Conservation (phyloP, 192 early-diverging fungal species). For the Podila minutissima region DNA sequence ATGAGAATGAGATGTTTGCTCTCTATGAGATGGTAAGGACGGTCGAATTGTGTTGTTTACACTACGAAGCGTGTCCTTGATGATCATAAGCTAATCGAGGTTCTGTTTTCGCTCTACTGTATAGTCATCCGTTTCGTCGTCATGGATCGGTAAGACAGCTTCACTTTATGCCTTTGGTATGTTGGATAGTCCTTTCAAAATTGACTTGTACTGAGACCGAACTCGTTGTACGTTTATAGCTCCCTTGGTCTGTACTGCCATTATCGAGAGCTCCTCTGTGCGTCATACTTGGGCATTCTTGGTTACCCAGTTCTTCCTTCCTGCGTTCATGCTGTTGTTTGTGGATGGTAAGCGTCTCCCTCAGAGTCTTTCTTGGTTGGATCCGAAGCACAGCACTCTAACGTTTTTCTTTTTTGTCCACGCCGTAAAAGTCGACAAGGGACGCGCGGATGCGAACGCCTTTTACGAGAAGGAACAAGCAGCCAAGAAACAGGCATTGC, state of each 20-base stretch:
- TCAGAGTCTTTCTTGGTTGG: background rate
- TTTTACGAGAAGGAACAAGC: background rate
- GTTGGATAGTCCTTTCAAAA: too few species aligned
- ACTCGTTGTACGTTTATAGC: slow-evolving; percentile 16
- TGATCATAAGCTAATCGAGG: slow-evolving; percentile 39
- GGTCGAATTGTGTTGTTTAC: too few species aligned
- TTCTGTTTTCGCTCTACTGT: slow-evolving; percentile 25
- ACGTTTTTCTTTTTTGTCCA: background rate
- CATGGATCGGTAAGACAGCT: slow-evolving; percentile 53
- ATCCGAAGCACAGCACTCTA: background rate
- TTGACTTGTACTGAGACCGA: background rate
- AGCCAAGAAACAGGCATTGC: background rate
- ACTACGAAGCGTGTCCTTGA: too few species aligned
- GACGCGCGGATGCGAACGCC: background rate
- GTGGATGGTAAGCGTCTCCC: slow-evolving; percentile 18
- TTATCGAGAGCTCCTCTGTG: slow-evolving; percentile 50
- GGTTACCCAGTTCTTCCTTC: slow-evolving; percentile 29
- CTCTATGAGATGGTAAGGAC: slow-evolving; percentile 58
- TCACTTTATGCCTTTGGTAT: background rate
- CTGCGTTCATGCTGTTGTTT: slow-evolving; percentile 29
- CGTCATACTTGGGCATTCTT: slow-evolving; percentile 38
- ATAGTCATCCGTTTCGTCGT: slow-evolving; percentile 39
- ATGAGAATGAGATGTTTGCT: slow-evolving; percentile 72
- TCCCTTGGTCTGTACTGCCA: slow-evolving; percentile 65
- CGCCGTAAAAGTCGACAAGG: background rate